These are phyloP conservation scores for Calcarisporium arbuscula DNA, from an alignment of 2,329 filamentous ascomycete species.

Conservation along the genomic window DNA sequence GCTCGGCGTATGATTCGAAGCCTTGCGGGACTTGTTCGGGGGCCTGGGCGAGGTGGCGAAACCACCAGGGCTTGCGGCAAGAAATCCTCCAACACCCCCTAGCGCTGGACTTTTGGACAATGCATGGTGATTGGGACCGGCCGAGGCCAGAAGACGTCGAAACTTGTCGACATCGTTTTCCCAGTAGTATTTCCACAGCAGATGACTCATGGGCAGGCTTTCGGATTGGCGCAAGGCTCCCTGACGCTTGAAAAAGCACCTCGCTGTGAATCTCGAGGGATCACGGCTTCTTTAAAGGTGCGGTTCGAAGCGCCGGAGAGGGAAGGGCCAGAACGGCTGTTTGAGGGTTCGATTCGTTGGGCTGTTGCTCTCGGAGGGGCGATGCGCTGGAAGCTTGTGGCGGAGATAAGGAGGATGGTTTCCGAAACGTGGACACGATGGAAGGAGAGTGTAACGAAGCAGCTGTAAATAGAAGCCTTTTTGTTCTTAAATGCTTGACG, in stretches of 20 bases:
- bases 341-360: too few species aligned
- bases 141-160: conserved; percentile 75
- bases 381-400: not conserved
- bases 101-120: conserved; percentile 46
- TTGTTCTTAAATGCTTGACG: too few species aligned
- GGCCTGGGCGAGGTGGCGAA: conserved; percentile 44
- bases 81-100: conserved; percentile 26
- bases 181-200: conserved; percentile 94
- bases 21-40: conserved; percentile 44
- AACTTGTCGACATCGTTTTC: conserved; percentile 97
- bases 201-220: conserved; percentile 72
- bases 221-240: conserved; percentile 15
- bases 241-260: conserved; percentile 60
- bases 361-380: too few species aligned
- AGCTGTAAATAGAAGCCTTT: too few species aligned
- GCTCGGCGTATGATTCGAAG: conserved; percentile 41
- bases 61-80: conserved; percentile 33
- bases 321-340: not conserved
- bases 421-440: too few species aligned
- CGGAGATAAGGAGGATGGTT: not conserved
- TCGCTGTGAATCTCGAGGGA: conserved; percentile 80
- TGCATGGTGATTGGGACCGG: conserved; percentile 51
- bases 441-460: too few species aligned
- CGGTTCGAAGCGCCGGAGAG: conserved; percentile 30
- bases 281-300: conserved; percentile 92